phyloP scores from a whole-genome alignment of 345 rosid genomes.

The Lumnitzera racemosa region DNA sequence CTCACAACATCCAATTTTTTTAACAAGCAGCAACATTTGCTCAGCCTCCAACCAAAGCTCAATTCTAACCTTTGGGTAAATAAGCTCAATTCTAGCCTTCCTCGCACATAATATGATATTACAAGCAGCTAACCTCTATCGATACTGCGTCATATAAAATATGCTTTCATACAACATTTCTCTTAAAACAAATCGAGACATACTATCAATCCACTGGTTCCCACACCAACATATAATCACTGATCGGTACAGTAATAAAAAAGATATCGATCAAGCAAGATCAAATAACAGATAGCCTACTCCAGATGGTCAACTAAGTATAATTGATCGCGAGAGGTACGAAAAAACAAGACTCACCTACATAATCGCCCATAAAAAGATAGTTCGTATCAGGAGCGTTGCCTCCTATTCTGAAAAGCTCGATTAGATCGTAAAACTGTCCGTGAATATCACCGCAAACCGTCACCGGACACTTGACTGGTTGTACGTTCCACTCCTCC shows the following conservation, averaged over 20 bases:
- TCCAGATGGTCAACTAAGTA: not conserved
- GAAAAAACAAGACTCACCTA: constrained; percentile 44
- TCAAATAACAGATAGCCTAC: too few species aligned
- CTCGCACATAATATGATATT: not conserved
- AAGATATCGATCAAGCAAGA: too few species aligned
- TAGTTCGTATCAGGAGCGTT: constrained; percentile 92
- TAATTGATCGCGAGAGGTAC: not conserved
- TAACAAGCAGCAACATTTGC: too few species aligned
- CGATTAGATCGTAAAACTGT: constrained; percentile 90
- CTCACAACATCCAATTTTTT: too few species aligned
- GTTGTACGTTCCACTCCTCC: constrained; percentile 99
- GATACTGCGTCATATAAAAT: too few species aligned
- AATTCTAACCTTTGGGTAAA: not conserved
- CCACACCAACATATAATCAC: too few species aligned
- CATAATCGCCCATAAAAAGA: constrained; percentile 98
- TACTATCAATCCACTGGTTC: too few species aligned
- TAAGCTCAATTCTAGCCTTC: not conserved
- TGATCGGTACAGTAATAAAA: too few species aligned
- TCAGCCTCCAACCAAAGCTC: not conserved
- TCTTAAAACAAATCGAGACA: too few species aligned
- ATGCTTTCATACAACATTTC: too few species aligned
- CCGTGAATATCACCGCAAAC: constrained; percentile 98
- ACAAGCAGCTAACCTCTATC: not conserved
- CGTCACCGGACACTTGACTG: constrained; percentile 96
- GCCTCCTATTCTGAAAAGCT: constrained; percentile 92